Evolutionary conservation across 2,329 filamentous ascomycete genomes (phyloP).

Genomic region (Chaetomium sp.): DNA sequence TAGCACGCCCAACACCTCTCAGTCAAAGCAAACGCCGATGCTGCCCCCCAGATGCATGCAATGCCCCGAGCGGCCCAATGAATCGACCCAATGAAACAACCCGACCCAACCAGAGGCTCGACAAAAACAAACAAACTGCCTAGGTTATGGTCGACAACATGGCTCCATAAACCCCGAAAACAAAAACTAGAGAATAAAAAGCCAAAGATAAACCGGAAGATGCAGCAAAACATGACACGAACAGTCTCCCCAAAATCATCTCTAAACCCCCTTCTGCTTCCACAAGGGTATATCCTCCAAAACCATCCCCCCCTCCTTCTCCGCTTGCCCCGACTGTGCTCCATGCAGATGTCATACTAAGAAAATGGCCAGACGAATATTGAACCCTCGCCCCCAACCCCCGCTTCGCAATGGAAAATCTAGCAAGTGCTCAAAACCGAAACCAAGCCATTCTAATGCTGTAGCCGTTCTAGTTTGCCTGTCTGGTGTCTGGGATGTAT

Average conservation of each 20-base stretch:
- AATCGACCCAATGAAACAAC: not conserved
- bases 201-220: not conserved
- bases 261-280: not conserved
- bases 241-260: not conserved
- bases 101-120: not conserved
- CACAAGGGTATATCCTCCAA: constrained; percentile 22
- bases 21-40: not conserved
- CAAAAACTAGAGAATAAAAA: not conserved
- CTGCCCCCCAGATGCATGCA: not conserved
- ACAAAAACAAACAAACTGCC: not conserved
- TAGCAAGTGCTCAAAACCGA: not conserved
- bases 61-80: not conserved
- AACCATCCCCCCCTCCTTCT: too few species aligned
- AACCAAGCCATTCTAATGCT: constrained; percentile 2
- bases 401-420: not conserved
- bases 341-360: not conserved
- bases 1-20: not conserved
- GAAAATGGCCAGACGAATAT: not conserved
- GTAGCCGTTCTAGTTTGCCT: constrained; percentile 2
- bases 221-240: not conserved
- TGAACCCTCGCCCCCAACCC: not conserved
- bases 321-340: not conserved
- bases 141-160: not conserved
- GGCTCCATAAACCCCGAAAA: not conserved
- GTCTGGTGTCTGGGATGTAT: not conserved